Conservation (phyloP, 2,329 filamentous ascomycete genomes). For the Lachnellula occidentalis region DNA sequence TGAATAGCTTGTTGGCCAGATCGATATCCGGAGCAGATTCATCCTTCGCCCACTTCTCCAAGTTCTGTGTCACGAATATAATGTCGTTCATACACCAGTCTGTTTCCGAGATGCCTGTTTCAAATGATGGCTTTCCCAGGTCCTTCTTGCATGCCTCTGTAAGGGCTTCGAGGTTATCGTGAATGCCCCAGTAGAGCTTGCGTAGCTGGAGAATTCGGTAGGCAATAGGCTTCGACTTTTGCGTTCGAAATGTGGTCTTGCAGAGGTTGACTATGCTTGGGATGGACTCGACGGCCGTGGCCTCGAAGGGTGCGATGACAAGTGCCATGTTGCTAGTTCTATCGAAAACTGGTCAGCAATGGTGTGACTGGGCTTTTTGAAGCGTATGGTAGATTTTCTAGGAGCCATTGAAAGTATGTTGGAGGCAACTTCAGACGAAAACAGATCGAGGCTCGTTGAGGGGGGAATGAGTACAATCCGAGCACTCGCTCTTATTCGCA, state of each 20-base stretch:
- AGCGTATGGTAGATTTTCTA: background rate
- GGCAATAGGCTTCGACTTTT: constrained; percentile 76
- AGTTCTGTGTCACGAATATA: constrained; percentile 68
- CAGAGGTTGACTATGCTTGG: constrained; percentile 52
- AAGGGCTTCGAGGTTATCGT: constrained; percentile 70
- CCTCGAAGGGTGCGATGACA: constrained; percentile 41
- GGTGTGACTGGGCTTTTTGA: background rate
- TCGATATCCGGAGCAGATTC: constrained; percentile 68
- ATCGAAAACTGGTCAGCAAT: background rate
- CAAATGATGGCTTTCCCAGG: constrained; percentile 70
- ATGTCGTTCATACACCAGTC: constrained; percentile 78
- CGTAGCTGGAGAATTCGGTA: constrained; percentile 83
- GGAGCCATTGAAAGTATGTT: background rate
- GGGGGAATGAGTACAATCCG: background rate
- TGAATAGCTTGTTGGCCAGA: constrained; percentile 62
- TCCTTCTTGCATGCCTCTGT: constrained; percentile 72
- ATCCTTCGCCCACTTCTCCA: constrained; percentile 79
- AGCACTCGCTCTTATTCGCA: background rate
- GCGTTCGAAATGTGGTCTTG: constrained; percentile 66
- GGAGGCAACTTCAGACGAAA: background rate
- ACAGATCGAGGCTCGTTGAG: background rate
- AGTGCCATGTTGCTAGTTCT: constrained; percentile 12
- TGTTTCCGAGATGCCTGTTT: constrained; percentile 69
- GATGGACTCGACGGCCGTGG: constrained; percentile 64
- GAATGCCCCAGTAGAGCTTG: constrained; percentile 89